Evolutionary conservation across 768 basidiomycete genomes (phyloP), one percentile per base, ranked within the genome.

Genomic region (Naematelia aurantialba): DNA sequence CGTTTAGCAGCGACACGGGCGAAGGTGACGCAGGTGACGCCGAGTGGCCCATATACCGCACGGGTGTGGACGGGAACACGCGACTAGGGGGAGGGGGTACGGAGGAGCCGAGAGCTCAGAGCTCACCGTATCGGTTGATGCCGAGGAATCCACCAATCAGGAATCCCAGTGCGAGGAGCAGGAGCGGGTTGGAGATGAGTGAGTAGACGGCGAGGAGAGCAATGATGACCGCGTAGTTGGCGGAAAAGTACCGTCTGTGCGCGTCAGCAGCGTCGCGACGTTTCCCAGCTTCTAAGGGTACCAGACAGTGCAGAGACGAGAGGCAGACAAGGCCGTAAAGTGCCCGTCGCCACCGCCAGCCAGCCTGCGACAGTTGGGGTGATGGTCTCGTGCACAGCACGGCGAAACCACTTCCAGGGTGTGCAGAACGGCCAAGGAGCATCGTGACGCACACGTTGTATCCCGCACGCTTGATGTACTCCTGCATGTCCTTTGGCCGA

Each of bases 141-240:
- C 84, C 84, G 21, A 85, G 77, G 79, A 97, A 97, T 4, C 94
- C 94, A 30, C 91, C 89, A 61, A 92, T 84, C 63, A 98, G 85
- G 82, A 98, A 92, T 21, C 80, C 82, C 62, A 96, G 80, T 4
- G 93, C 86, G 71, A 91, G 80, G 66, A 96, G 83, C 39, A 98
- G 85, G 45, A 84, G 78, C n/a, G 83, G 84, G 76, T 89, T 92
- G 56, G 87, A 89, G 67, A 98, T 52, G 64, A 89, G 80, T 2
- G 81, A 76, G 72, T 98, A 93, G 0, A 91, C 90, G 14, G 84
- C 74, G 81, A 96, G 85, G 65, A 97, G 89, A 31, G 92, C 93
- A 54, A 89, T 76, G 39, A 94, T 89, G 69, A 94, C 88, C 45
- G 86, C 83, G 79, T 98, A 98, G 79, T 98, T 98, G 59, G 90